phyloP scores from a whole-genome alignment of 2,329 filamentous ascomycete genomes.

The Trichophyton verrucosum region DNA sequence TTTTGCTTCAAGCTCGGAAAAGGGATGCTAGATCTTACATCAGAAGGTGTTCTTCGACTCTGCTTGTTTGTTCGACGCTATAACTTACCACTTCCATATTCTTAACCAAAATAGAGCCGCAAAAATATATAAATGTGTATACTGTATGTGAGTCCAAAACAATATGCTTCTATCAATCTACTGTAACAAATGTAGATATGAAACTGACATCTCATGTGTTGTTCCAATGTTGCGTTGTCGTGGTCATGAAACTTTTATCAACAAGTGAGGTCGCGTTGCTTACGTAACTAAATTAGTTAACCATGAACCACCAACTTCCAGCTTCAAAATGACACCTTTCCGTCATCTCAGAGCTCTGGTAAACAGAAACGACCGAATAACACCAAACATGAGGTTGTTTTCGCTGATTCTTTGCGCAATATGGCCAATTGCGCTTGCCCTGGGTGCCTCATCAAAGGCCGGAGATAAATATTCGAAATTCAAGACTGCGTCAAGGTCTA shows the following conservation, averaged over 20 bases:
- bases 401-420: constrained; percentile 1
- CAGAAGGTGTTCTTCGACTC: background rate
- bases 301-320: background rate
- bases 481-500: constrained; percentile 33
- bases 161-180: background rate
- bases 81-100: background rate
- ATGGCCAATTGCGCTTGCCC: background rate
- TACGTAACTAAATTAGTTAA: background rate
- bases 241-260: too few relatives aligned
- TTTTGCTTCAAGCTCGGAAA: constrained; percentile 2
- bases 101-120: background rate
- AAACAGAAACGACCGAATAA: background rate
- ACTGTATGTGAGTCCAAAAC: background rate
- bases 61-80: background rate
- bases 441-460: background rate
- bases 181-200: background rate
- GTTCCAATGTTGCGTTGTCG: too few relatives aligned
- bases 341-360: background rate
- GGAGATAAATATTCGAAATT: constrained; percentile 1
- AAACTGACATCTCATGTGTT: too few relatives aligned
- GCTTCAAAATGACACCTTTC: constrained; percentile 1
- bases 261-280: background rate
- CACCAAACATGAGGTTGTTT: background rate
- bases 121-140: background rate
- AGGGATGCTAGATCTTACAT: background rate